Evolutionary conservation across 192 early-diverging fungal genomes (phyloP).

Genomic region (Gigaspora rosea): DNA sequence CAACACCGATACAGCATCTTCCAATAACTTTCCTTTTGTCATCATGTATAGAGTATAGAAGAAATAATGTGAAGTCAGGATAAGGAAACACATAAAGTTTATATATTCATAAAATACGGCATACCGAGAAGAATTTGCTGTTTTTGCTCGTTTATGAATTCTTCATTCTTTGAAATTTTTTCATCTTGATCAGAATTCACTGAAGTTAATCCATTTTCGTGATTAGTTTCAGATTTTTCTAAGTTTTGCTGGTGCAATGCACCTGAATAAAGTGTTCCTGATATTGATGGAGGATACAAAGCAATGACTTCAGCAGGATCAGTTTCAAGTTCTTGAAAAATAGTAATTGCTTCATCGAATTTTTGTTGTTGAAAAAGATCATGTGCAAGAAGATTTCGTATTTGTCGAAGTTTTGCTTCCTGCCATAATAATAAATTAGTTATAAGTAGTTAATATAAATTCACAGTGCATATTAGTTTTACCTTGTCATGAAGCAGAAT

Average conservation of each 20-base stretch:
- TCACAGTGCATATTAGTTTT: background rate
- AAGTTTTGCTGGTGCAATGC: background rate
- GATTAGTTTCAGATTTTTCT: background rate
- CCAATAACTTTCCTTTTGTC: conserved; percentile 60
- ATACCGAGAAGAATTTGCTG: background rate
- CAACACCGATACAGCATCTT: conserved; percentile 62
- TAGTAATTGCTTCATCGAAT: conserved; percentile 67
- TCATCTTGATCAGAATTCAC: background rate
- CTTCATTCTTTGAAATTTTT: background rate
- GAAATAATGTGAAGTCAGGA: background rate
- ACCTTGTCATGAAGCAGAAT: conserved; percentile 69
- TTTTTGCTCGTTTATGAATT: background rate
- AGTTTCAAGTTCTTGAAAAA: conserved; percentile 68
- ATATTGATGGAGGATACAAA: conserved; percentile 69
- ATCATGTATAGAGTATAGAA: background rate
- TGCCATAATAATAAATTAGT: background rate
- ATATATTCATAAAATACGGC: conserved; percentile 10
- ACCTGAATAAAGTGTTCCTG: conserved; percentile 53
- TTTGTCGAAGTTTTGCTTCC: conserved; percentile 61
- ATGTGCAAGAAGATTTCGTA: conserved; percentile 67
- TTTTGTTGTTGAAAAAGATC: conserved; percentile 66
- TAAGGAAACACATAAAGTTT: background rate
- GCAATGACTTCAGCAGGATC: conserved; percentile 68
- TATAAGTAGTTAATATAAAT: background rate
- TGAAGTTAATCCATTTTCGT: background rate